Evolutionary conservation across 768 basidiomycete genomes (phyloP), one percentile per base, ranked within the genome.

Genomic region (Podaxis sp.): DNA sequence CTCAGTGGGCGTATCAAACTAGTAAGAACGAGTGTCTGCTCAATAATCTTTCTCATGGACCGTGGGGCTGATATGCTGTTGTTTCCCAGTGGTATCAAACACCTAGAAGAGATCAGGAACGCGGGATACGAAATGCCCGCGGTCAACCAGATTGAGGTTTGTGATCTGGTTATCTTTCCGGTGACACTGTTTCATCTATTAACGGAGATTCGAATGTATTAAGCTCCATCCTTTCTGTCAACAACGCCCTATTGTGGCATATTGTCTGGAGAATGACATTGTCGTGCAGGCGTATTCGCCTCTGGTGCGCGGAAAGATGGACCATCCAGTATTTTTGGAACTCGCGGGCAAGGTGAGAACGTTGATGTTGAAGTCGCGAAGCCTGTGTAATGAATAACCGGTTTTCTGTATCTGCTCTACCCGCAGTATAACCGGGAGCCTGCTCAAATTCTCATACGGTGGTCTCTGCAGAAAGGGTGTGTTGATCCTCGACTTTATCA

Each of bases 381-480:
- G 43, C n/a, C 19, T 17, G n/a, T n/a, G 2, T 19, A 19, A 46
- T 19, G 15, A 19, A n/a, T 22, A 6, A 17, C 43, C 43, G 43
- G 43, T 4, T n/a, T 46, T n/a, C 19, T 5, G 17, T 19, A n/a
- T 19, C 43, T 41, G 50, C 17, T 29, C 13, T 40, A n/a, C 24
- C 40, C n/a, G 24, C 17, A 92, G 87, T 73, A 86, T 65, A 72
- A 73, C 40, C 84, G 85, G 56, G 84, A 87, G 43, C 82, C 83
- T 6, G 87, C 93, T 25, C 95, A 97, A 68, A 79, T 96, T 51
- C 82, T 97, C 19, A 76, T 96, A 57, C 85, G 96, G 17, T 97
- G 94, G 93, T 95, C 93, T 33, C 75, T 98, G 40, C 95, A 97
- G 73, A 85, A 83, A 69, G 86, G 87, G 90, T 91, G 66, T 47